These are phyloP conservation scores for Saxispiralis lemnorum DNA, from an alignment of 495 filamentous ascomycete genomes.

Conservation along the genomic window DNA sequence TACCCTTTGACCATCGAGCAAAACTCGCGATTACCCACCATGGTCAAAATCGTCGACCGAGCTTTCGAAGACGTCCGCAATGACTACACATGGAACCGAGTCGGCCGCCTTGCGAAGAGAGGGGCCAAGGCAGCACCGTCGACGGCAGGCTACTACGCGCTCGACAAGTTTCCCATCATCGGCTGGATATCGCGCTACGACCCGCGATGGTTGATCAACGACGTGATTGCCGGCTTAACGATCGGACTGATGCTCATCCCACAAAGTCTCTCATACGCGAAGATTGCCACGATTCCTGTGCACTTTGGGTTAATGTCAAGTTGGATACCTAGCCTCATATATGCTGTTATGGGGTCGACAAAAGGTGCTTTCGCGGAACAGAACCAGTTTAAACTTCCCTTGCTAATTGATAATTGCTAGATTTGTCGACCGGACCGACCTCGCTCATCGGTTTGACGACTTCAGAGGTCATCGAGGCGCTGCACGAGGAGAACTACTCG, in stretches of 20 bases:
- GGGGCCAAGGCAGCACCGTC: slow-evolving; percentile 11
- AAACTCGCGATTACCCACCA: too few species aligned
- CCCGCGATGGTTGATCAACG: slow-evolving; percentile 31
- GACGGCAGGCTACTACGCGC: slow-evolving; percentile 27
- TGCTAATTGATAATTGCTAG: too few species aligned
- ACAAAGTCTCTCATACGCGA: slow-evolving; percentile 34
- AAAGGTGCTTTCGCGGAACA: slow-evolving; percentile 26
- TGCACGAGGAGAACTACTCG: slow-evolving; percentile 24
- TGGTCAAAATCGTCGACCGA: background rate
- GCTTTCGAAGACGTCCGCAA: background rate
- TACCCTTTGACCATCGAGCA: too few species aligned
- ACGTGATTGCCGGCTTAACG: slow-evolving; percentile 33
- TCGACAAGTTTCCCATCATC: slow-evolving; percentile 36
- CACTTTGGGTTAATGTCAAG: slow-evolving; percentile 35
- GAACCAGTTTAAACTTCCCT: background rate
- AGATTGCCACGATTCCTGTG: slow-evolving; percentile 35
- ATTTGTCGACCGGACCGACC: slow-evolving; percentile 34
- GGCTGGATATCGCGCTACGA: slow-evolving; percentile 34
- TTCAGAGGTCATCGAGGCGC: slow-evolving; percentile 28
- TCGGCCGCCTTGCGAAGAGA: slow-evolving; percentile 1
- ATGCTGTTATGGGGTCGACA: slow-evolving; percentile 37
- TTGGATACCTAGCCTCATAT: slow-evolving; percentile 34
- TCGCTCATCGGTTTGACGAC: slow-evolving; percentile 35
- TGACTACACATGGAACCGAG: slow-evolving; percentile 6
- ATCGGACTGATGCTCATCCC: slow-evolving; percentile 36